Percentiles rank a stretch among this genome's conserved stretches.
phyloP scores from a whole-genome alignment of 179 eudicot species.

The Camellia oleifera region DNA sequence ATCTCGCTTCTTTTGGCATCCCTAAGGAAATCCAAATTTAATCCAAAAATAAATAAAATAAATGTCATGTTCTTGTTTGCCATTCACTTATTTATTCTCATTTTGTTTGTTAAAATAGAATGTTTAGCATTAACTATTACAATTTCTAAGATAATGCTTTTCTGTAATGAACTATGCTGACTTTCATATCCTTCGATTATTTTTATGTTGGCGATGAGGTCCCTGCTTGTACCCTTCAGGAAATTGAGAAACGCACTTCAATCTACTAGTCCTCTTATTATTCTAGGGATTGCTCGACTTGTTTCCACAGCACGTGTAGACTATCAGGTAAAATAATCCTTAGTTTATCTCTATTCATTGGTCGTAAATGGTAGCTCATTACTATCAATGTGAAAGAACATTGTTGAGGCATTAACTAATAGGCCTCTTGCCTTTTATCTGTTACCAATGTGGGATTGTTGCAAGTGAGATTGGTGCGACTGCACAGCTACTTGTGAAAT shows the following conservation, averaged over 20 bases:
- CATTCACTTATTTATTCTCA: background rate
- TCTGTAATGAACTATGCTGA: background rate
- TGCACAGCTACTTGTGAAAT: background rate
- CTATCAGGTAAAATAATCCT: conserved; percentile 65
- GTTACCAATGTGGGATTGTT: no score
- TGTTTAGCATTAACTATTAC: background rate
- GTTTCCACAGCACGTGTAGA: conserved; percentile 69
- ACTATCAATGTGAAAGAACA: no score
- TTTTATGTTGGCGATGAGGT: background rate
- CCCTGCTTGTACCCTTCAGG: conserved; percentile 37
- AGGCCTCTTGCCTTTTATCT: no score
- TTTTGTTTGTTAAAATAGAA: background rate
- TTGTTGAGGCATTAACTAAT: no score
- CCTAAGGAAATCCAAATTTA: background rate
- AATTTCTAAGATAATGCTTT: background rate
- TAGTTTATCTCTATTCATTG: background rate
- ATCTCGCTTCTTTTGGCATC: background rate
- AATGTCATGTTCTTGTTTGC: background rate
- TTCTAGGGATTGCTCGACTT: conserved; percentile 80
- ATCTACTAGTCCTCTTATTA: conserved; percentile 70
- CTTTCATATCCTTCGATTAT: background rate
- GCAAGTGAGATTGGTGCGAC: no score
- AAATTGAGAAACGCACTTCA: conserved; percentile 52
- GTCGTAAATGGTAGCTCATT: background rate
- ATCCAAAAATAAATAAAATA: background rate